Evolutionary conservation across 345 rosid genomes (phyloP), one percentile per base, ranked within the genome.

Genomic region (Raphanus sativus): DNA sequence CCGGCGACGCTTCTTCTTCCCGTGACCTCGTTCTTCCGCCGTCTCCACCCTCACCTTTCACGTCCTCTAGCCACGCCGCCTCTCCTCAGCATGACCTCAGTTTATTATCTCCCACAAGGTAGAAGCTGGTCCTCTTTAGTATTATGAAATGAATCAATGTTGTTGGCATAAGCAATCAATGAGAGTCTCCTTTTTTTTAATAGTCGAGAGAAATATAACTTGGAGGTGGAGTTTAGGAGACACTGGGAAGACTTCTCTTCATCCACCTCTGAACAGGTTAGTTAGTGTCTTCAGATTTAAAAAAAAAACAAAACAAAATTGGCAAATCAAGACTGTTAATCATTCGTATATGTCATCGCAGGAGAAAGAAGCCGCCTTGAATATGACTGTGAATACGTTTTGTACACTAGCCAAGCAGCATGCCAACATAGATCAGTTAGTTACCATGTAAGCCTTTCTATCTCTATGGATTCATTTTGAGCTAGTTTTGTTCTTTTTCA

Each of bases 341-440:
- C 56, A 76, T 81, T 75, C 58, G 29, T 74, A 76, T 75, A 42
- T 68, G 76, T 69, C 56, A 24, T 67, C 25, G 82, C 94, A 94
- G 98, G 98, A 92, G 85, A 94, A 94, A 83, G 98, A 94, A 90
- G 86, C 84, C 85, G 92, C 97, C 90, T 86, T 94, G 90, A 87
- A 86, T 86, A 71, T 83, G 63, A 87, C 89, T 42, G 84, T 94
- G 70, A 87, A 90, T 86, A 84, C 83, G 25, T 94, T 94, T 85
- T 94, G 99, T 89, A 94, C 88, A 90, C 82, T 94, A 89, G 91
- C 85, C 82, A 92, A 90, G 91, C 95, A 85, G 83, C 88, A 90
- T 76, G 83, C 96, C 66, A 94, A 87, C 82, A 86, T 90, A 90
- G 89, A 93, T 71, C 99, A 90, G 71, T 85, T 94, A 86, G 91